Conservation (phyloP, 2,329 filamentous ascomycete species). For the Lasiodiplodia sp. region DNA sequence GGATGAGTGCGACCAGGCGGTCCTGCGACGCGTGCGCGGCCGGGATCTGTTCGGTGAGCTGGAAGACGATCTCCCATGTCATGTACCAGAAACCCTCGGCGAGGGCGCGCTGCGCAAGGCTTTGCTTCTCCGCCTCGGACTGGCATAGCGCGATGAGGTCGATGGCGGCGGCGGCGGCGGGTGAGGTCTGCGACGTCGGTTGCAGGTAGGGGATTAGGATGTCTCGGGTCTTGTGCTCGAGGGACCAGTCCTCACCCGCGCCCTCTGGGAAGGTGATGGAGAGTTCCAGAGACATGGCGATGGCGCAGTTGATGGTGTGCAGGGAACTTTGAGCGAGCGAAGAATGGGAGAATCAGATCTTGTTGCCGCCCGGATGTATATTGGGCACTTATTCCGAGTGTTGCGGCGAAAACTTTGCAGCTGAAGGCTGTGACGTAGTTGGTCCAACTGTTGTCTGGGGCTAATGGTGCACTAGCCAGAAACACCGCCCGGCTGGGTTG, state of each 20-base stretch:
- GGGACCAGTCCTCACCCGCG: not conserved
- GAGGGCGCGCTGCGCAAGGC: too few species aligned
- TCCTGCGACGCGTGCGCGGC: not conserved
- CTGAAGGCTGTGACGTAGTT: not conserved
- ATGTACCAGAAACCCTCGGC: not conserved
- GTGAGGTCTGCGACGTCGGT: not conserved
- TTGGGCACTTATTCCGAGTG: too few species aligned
- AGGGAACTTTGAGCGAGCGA: not conserved
- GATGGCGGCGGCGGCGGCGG: not conserved
- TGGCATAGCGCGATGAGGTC: not conserved
- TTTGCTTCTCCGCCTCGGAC: too few species aligned
- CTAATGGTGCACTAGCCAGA: not conserved
- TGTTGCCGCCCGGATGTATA: too few species aligned
- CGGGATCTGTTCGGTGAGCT: not conserved
- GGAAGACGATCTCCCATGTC: not conserved
- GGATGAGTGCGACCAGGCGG: not conserved
- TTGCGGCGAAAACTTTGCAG: too few species aligned
- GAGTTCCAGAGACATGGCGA: not conserved
- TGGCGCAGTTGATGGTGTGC: not conserved
- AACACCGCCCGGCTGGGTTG: not conserved
- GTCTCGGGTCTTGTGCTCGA: not conserved
- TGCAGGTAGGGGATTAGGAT: not conserved
- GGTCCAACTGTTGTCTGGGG: not conserved
- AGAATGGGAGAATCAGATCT: not conserved
- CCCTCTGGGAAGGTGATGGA: not conserved